Evolutionary conservation across 2,329 filamentous ascomycete species (phyloP).

Genomic region (Macrophomina tecta): DNA sequence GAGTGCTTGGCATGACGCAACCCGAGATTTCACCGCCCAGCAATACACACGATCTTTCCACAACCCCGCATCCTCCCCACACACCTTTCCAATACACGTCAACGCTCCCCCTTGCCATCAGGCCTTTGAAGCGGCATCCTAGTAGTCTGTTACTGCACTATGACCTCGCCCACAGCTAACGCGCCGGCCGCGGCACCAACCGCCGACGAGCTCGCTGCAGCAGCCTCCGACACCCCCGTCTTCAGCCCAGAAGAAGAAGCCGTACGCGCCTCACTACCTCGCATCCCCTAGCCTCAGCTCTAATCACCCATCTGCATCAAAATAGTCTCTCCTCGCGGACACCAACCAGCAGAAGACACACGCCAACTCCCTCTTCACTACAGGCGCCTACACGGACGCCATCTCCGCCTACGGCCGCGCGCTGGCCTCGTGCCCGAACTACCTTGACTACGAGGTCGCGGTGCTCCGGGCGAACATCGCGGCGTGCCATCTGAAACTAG

Average conservation of each 20-base stretch:
- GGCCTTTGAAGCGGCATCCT: neutral
- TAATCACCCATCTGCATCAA: neutral
- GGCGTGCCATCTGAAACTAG: slow-evolving; percentile 83
- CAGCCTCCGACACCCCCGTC: neutral
- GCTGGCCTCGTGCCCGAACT: slow-evolving; percentile 77
- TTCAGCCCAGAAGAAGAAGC: slow-evolving; percentile 29
- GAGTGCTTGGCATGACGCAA: slow-evolving; percentile 26
- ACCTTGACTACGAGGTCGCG: slow-evolving; percentile 86
- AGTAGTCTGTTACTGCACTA: neutral
- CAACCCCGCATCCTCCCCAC: neutral
- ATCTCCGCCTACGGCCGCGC: slow-evolving; percentile 85
- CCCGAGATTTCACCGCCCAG: slow-evolving; percentile 23
- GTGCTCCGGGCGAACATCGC: slow-evolving; percentile 88
- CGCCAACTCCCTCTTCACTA: slow-evolving; percentile 81
- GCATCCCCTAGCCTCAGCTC: neutral
- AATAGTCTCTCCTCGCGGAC: slow-evolving; percentile 69
- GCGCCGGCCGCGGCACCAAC: neutral
- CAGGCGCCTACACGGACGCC: slow-evolving; percentile 74
- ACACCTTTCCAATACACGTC: neutral
- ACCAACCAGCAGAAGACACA: slow-evolving; percentile 74
- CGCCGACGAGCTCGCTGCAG: slow-evolving; percentile 9
- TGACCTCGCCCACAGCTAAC: neutral
- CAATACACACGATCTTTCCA: neutral
- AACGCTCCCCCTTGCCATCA: neutral
- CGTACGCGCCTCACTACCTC: slow-evolving; percentile 1